Base-by-base conservation (phyloP, 1,284 basidiomycete species). In the Athelia psychrophila region DNA sequence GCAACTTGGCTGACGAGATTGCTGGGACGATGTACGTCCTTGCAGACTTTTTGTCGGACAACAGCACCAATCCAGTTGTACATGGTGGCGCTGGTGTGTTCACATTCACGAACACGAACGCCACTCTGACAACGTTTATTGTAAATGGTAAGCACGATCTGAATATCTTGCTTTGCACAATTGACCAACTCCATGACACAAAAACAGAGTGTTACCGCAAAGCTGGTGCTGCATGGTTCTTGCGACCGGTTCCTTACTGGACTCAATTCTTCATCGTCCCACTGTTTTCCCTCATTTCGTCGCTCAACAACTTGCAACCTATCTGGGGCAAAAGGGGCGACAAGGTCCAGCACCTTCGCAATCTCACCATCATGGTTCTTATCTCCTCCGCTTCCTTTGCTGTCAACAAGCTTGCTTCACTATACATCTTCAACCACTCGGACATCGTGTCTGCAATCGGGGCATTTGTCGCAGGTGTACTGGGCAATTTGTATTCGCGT, bases 361-460 rank as follows among this genome's bases (percentile, higher is more conserved):
- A 93, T 59, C 76, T 94, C 42, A 78, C 82, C 10, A 86, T 94
- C 19, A 94, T 94, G 91, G 85, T 94, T 54, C 54, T 87, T 60
- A 94, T 95, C 60, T 90, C 89, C 19, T 93, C 91, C 68, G 78
- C 78, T 42, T 84, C 88, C 6, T 93, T 88, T 57, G 79, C 84
- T 6, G 81, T 86, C 38, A 91, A 93, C 68, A 89, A 87, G 64
- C 72, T 86, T 44, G 89, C 87, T 44, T 91, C 91, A 63, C 84
- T 87, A 61, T 92, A 88, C 64, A 92, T 93, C 61, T 91, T 92
- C 72, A 86, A 92, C 67, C 83, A 89, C 19, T 88, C 86, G 3
- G 91, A 93, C 63, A 77, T 93, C 47, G 90, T 93, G 19, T 88
- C 85, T 38, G 86, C 89, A n/a, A 88, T 93, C 57, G 91, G 91